Conservation (phyloP, 176 grass and related monocot species). For the Saccharum spontaneum region DNA sequence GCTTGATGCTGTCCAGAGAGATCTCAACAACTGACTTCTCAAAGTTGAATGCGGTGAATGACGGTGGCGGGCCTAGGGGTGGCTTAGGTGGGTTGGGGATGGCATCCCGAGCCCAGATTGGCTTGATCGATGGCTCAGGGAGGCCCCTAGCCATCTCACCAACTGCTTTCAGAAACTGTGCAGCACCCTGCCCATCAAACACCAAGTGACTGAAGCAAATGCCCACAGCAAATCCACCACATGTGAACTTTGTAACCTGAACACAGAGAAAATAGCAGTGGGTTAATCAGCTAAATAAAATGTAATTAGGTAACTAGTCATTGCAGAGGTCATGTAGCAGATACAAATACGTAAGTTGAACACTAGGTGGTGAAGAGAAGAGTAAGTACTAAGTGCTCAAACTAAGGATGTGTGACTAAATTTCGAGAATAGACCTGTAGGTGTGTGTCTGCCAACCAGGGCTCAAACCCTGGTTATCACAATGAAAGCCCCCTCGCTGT, state of each 20-base stretch:
- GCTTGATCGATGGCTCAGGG: slow-evolving; percentile 41
- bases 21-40: slow-evolving; percentile 56
- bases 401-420: not conserved
- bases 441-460: not conserved
- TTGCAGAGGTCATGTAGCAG: not conserved
- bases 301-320: not conserved
- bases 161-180: slow-evolving; percentile 65
- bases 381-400: not conserved
- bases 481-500: not conserved
- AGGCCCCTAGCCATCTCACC: slow-evolving; percentile 59
- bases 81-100: slow-evolving; percentile 66
- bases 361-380: not conserved
- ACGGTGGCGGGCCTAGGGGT: slow-evolving; percentile 34
- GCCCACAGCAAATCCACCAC: slow-evolving; percentile 59
- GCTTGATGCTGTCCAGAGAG: slow-evolving; percentile 58
- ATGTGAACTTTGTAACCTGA: slow-evolving; percentile 70
- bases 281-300: slow-evolving; percentile 6
- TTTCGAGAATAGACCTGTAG: not conserved
- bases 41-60: slow-evolving; percentile 52
- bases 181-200: slow-evolving; percentile 57
- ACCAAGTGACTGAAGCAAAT: slow-evolving; percentile 70
- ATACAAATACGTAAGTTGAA: not conserved
- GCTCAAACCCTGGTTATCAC: not conserved
- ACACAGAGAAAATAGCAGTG: not conserved
- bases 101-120: slow-evolving; percentile 60